Evolutionary conservation across 2,329 filamentous ascomycete genomes (phyloP).

Genomic region (Aurifilum marmelostoma): DNA sequence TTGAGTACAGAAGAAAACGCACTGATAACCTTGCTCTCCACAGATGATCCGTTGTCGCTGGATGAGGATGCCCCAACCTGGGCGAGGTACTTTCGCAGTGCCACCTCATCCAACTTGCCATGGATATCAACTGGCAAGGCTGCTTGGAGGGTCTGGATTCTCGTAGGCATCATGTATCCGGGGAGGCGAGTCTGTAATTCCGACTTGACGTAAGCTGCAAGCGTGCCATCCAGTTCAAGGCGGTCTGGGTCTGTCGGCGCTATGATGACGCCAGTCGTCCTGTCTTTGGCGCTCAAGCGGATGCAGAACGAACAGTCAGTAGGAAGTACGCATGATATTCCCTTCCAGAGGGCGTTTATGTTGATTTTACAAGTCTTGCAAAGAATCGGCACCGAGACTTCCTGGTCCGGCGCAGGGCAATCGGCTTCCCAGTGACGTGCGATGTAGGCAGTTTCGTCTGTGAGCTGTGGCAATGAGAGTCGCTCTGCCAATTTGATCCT

Average conservation of each 20-base stretch:
- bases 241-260: conserved; percentile 1
- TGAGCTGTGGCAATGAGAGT: conserved; percentile 47
- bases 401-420: conserved; percentile 53
- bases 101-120: conserved; percentile 30
- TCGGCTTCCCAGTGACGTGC: conserved; percentile 53
- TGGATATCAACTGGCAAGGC: conserved; percentile 40
- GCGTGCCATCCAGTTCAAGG: conserved; percentile 13
- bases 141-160: conserved; percentile 39
- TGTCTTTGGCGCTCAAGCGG: conserved; percentile 31
- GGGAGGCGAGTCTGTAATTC: conserved; percentile 32
- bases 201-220: conserved; percentile 22
- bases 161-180: conserved; percentile 44
- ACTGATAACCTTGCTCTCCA: conserved; percentile 45
- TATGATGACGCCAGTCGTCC: conserved; percentile 7
- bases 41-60: conserved; percentile 31
- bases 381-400: conserved; percentile 46
- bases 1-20: conserved; percentile 51
- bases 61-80: conserved; percentile 3
- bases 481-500: conserved; percentile 56
- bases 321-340: conserved; percentile 10
- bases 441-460: conserved; percentile 48
- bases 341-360: conserved; percentile 33
- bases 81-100: conserved; percentile 6
- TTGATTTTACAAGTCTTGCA: conserved; percentile 41
- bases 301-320: conserved; percentile 31